phyloP scores from a whole-genome alignment of 495 filamentous ascomycete species.

The Extremus antarcticus region DNA sequence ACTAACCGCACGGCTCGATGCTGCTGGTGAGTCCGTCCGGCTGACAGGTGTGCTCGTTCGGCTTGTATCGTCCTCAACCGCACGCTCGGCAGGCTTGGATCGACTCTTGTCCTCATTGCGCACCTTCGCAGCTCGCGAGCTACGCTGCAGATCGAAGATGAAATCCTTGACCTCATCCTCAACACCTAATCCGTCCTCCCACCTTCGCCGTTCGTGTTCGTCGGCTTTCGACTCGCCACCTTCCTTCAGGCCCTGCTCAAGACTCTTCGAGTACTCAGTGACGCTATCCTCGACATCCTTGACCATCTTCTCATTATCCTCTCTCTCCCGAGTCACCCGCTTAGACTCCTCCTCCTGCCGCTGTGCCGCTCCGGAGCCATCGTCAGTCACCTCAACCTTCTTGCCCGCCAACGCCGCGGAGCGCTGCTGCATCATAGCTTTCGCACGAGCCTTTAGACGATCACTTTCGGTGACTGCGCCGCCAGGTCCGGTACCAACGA shows the following conservation, averaged over 20 bases:
- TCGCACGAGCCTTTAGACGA: slow-evolving; percentile 85
- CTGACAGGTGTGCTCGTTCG: slow-evolving; percentile 8
- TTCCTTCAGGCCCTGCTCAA: slow-evolving; percentile 82
- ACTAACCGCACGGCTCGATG: slow-evolving; percentile 28
- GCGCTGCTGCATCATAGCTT: slow-evolving; percentile 96
- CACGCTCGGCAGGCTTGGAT: neutral
- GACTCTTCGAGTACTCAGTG: slow-evolving; percentile 68
- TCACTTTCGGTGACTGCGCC: slow-evolving; percentile 88
- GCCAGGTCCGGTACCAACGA: slow-evolving; percentile 89
- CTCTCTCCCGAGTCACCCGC: slow-evolving; percentile 67
- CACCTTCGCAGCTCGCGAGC: slow-evolving; percentile 61
- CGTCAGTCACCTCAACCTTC: slow-evolving; percentile 51
- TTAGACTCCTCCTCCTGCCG: slow-evolving; percentile 75
- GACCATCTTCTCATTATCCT: slow-evolving; percentile 93
- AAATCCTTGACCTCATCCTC: slow-evolving; percentile 95
- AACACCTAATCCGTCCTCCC: slow-evolving; percentile 94
- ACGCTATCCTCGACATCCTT: slow-evolving; percentile 95
- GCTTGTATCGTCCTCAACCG: slow-evolving; percentile 2
- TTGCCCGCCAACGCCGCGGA: slow-evolving; percentile 84
- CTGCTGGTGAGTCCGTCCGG: slow-evolving; percentile 29
- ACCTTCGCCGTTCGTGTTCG: slow-evolving; percentile 85
- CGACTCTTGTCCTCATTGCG: slow-evolving; percentile 58
- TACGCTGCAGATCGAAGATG: slow-evolving; percentile 88
- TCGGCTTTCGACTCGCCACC: slow-evolving; percentile 54
- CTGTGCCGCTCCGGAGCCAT: slow-evolving; percentile 65